phyloP scores from a whole-genome alignment of 164 flowering plant genomes.

The Sedum album region DNA sequence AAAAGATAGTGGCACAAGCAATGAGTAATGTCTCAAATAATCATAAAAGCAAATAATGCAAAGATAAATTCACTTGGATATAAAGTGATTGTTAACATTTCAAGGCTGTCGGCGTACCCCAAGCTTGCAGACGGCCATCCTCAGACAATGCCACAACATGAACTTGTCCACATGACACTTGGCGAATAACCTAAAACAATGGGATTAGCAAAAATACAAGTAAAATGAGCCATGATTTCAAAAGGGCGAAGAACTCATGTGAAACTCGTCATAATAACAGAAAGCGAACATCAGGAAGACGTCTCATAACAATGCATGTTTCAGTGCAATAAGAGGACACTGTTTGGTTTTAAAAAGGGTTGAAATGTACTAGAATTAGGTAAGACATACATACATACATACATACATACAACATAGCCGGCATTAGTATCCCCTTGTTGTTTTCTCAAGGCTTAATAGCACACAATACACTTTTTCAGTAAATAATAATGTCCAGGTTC shows the following conservation, averaged over 20 bases:
- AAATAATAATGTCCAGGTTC: neutral
- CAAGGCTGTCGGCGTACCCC: conserved; percentile 48
- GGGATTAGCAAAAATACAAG: neutral
- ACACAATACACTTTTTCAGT: neutral
- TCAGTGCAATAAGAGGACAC: no score
- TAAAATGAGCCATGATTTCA: neutral
- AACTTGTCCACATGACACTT: conserved; percentile 94
- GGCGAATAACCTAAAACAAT: conserved; percentile 52
- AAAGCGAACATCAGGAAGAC: no score
- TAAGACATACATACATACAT: no score
- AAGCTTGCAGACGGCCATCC: conserved; percentile 83
- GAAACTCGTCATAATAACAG: neutral
- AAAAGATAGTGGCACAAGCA: neutral
- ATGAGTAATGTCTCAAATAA: neutral
- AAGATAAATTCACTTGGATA: neutral
- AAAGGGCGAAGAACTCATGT: neutral
- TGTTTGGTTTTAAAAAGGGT: no score
- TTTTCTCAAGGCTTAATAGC: neutral
- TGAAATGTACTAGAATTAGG: no score
- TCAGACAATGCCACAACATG: conserved; percentile 91
- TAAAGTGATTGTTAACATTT: neutral
- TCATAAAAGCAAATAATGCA: neutral
- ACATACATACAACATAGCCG: neutral
- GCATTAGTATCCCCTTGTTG: neutral
- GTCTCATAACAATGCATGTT: no score